A percentile compares a stretch with the other conserved stretches of the same genome.
phyloP scores from a whole-genome alignment of 495 filamentous ascomycete species.

The Xanthoparmelia taractica region DNA sequence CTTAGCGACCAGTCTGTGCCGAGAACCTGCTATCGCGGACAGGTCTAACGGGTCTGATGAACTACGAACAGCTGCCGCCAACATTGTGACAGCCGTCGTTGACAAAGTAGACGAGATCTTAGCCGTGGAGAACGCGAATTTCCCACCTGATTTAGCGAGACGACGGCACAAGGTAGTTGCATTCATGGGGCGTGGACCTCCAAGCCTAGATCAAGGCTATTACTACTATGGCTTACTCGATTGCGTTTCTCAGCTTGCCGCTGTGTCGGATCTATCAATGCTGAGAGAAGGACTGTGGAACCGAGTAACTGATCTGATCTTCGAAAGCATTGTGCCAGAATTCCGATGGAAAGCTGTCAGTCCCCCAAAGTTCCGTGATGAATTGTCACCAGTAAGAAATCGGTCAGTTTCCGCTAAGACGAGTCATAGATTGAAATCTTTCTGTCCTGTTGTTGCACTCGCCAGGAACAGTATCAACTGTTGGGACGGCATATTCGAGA shows the following conservation, averaged over 20 bases:
- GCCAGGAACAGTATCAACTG: neutral
- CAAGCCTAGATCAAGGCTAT: slow-evolving; percentile 4
- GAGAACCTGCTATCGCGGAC: neutral
- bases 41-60: neutral
- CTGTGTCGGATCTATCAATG: neutral
- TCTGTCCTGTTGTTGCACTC: neutral
- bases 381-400: too few relatives aligned
- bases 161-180: neutral
- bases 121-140: neutral
- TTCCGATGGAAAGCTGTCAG: slow-evolving; percentile 20
- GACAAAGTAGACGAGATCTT: neutral
- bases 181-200: neutral
- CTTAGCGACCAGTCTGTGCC: neutral
- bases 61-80: neutral
- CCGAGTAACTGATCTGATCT: neutral
- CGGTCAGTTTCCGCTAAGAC: neutral
- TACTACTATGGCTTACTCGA: slow-evolving; percentile 9
- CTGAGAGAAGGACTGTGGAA: neutral
- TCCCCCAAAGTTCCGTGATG: neutral
- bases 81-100: neutral
- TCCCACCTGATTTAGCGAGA: neutral
- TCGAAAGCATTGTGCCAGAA: slow-evolving; percentile 2
- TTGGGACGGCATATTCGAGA: neutral
- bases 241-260: slow-evolving; percentile 5
- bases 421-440: neutral